phyloP scores from a whole-genome alignment of 768 basidiomycete genomes.

The Rossbeevera mucosa region DNA sequence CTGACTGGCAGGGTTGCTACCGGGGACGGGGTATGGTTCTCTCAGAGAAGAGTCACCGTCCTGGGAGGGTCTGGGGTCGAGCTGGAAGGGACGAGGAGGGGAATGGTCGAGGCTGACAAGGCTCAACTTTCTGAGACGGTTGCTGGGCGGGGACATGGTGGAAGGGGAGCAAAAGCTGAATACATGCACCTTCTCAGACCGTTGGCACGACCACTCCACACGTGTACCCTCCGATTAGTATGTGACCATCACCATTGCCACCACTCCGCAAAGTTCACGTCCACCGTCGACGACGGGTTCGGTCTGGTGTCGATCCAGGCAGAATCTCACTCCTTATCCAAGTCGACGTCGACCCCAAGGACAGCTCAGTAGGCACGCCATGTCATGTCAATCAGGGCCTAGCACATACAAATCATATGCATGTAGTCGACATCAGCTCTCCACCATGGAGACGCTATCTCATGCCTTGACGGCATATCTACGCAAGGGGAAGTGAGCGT shows the following conservation, averaged over 20 bases:
- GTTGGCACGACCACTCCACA: constrained; percentile 13
- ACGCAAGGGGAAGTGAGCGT: constrained; percentile 86
- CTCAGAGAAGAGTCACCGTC: constrained; percentile 35
- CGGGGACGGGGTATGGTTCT: constrained; percentile 67
- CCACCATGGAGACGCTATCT: constrained; percentile 28
- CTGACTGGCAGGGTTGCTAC: constrained; percentile 80
- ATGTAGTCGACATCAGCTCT: constrained; percentile 29
- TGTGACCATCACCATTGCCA: background rate
- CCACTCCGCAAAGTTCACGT: background rate
- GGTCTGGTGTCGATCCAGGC: background rate
- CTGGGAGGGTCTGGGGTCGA: constrained; percentile 39
- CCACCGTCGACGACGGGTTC: background rate
- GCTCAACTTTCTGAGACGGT: constrained; percentile 37
- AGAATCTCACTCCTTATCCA: background rate
- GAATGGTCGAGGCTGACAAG: constrained; percentile 39
- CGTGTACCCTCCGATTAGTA: constrained; percentile 18
- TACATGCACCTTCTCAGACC: background rate
- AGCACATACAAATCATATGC: constrained; percentile 36
- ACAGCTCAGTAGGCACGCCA: constrained; percentile 25
- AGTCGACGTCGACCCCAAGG: constrained; percentile 5
- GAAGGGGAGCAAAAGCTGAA: constrained; percentile 18
- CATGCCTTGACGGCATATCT: constrained; percentile 96
- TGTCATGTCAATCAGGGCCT: constrained; percentile 32
- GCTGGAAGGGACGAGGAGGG: constrained; percentile 40
- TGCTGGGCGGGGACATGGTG: constrained; percentile 41